Conservation (phyloP, 148 eudicot species). For the Selenicereus undatus region DNA sequence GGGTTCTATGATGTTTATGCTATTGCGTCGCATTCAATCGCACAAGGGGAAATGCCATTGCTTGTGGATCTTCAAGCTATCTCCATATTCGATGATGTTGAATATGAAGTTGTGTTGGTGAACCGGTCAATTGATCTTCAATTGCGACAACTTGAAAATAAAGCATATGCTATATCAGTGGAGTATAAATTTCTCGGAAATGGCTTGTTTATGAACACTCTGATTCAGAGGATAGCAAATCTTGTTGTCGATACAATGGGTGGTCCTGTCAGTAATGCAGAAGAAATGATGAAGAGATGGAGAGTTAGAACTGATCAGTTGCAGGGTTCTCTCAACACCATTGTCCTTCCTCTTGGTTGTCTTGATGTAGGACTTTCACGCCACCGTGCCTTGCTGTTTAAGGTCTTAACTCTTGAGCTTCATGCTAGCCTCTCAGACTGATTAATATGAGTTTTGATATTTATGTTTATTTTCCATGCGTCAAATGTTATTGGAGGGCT, state of each 20-base stretch:
- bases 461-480: not conserved
- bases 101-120: conserved; percentile 77
- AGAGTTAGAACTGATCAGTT: conserved; percentile 55
- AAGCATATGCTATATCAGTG: conserved; percentile 47
- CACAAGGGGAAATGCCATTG: conserved; percentile 68
- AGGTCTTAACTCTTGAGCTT: conserved; percentile 40
- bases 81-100: conserved; percentile 50
- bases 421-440: not conserved
- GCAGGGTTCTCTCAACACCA: conserved; percentile 50
- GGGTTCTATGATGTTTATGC: conserved; percentile 91
- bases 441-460: not conserved
- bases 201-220: conserved; percentile 35
- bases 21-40: conserved; percentile 41
- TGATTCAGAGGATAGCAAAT: conserved; percentile 72
- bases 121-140: conserved; percentile 60
- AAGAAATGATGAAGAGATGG: conserved; percentile 73
- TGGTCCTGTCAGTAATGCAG: conserved; percentile 85
- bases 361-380: conserved; percentile 96
- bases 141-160: conserved; percentile 75
- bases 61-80: conserved; percentile 73
- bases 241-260: conserved; percentile 86
- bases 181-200: conserved; percentile 46
- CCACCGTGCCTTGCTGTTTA: conserved; percentile 91
- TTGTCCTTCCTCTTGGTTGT: conserved; percentile 84
- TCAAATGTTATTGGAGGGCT: not conserved